Evolutionary conservation across 225 moss, liverwort and hornwort genomes (phyloP).

Genomic region (Ulota crispa): DNA sequence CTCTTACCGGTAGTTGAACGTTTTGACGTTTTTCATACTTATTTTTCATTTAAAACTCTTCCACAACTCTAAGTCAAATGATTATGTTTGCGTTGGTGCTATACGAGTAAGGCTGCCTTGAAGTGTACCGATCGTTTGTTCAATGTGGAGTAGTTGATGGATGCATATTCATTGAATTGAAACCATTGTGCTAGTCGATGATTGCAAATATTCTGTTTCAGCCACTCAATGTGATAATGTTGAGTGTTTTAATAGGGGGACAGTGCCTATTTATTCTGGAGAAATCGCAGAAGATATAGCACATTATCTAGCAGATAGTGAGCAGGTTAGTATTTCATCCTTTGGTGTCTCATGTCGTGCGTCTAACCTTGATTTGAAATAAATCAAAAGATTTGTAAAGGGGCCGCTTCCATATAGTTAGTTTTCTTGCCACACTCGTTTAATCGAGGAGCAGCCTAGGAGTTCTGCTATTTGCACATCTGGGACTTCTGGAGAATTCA

Average conservation of each 20-base stretch:
- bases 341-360: slow-evolving; percentile 5
- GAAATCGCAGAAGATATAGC: slow-evolving; percentile 99
- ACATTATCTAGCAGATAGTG: slow-evolving; percentile 97
- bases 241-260: slow-evolving; percentile 59
- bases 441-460: slow-evolving; percentile 3
- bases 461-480: neutral
- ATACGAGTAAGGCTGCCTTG: neutral
- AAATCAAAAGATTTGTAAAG: neutral
- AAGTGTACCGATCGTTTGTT: neutral
- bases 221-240: neutral
- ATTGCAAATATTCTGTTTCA: neutral
- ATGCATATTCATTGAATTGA: neutral
- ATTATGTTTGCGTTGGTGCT: neutral
- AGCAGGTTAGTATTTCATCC: slow-evolving; percentile 61
- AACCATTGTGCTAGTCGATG: neutral
- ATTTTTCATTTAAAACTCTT: neutral
- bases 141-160: neutral
- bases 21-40: neutral
- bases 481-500: slow-evolving; percentile 1
- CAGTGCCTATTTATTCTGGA: slow-evolving; percentile 93
- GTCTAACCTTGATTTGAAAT: neutral
- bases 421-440: neutral
- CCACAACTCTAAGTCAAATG: neutral
- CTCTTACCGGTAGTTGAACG: neutral
- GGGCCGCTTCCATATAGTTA: neutral